Evolutionary conservation across 1,284 basidiomycete species (phyloP), one percentile per base, ranked within the genome.

Genomic region (Naganishia sp.): DNA sequence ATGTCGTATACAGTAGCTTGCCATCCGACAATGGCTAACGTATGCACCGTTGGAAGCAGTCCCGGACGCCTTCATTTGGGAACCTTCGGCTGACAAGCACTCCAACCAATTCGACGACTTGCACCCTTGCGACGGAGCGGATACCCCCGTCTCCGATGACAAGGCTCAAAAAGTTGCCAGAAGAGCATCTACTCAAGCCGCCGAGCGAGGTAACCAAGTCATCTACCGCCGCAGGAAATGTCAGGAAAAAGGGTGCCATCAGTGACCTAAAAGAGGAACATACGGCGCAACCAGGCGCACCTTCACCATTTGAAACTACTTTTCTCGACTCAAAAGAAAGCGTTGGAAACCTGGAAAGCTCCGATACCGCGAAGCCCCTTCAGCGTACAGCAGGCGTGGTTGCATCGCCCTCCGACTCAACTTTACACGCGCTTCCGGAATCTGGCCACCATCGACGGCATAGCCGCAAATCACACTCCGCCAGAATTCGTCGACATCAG

Each of bases 131-230:
- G 6, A 21, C 46, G 10, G 57, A 61, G 18, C 31, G 57, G 33
- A 50, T 36, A 6, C 21, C 39, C 6, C 36, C 33, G 10, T 55
- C 57, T 6, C 48, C 57, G 11, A 50, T 50, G 48, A 61, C 49
- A 31, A 52, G 65, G 43, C 33, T 60, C 16, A 60, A 63, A 44
- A 61, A 63, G 45, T 53, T 59, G n/a, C 65, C 57, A 42, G 65
- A 66, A 43, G 43, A 53, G 16, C 65, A 66, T 49, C 44, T 66
- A 23, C 16, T 66, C n/a, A 45, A 55, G 31, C 57, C 50, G 48
- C 57, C 36, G 3, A n/a, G 23, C 15, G 57, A 61, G 31, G 36
- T 52, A 10, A 61, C 57, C 48, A 61, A 61, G 36, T 61, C 57
- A 15, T 50, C 57, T 5, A 44, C 56, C 6, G 56, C 31, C 28